phyloP scores from a whole-genome alignment of 257 asterid genomes.

The Solanum chmielewskii region DNA sequence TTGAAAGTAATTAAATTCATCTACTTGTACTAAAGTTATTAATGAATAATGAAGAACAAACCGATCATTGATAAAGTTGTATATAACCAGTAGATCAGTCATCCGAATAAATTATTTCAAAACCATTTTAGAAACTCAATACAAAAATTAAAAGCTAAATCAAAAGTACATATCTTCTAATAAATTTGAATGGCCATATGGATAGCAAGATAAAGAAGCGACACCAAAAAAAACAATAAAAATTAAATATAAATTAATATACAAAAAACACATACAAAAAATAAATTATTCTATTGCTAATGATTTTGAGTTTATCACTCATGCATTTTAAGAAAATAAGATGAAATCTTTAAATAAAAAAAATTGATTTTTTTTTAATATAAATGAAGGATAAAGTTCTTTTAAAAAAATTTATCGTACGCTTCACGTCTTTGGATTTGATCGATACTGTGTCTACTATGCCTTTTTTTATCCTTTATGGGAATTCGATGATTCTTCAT shows the following conservation, averaged over 20 bases:
- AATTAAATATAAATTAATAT: too few species aligned
- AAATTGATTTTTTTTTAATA: too few species aligned
- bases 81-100: too few species aligned
- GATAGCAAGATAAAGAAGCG: background rate
- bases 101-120: background rate
- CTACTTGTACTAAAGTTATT: background rate
- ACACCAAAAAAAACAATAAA: background rate
- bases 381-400: background rate
- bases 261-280: background rate
- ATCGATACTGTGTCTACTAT: background rate
- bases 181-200: background rate
- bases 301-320: background rate
- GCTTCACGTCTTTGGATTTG: background rate
- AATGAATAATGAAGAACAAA: too few species aligned
- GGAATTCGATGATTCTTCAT: background rate
- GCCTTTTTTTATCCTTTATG: background rate
- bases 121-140: background rate
- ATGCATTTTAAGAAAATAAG: background rate
- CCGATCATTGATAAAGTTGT: background rate
- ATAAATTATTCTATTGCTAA: background rate
- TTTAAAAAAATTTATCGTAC: too few species aligned
- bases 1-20: too few species aligned
- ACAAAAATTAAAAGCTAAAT: too few species aligned
- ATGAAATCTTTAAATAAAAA: background rate
- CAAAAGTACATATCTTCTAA: background rate